phyloP scores from a whole-genome alignment of 192 early-diverging fungal species.

The Coemansia sp. region DNA sequence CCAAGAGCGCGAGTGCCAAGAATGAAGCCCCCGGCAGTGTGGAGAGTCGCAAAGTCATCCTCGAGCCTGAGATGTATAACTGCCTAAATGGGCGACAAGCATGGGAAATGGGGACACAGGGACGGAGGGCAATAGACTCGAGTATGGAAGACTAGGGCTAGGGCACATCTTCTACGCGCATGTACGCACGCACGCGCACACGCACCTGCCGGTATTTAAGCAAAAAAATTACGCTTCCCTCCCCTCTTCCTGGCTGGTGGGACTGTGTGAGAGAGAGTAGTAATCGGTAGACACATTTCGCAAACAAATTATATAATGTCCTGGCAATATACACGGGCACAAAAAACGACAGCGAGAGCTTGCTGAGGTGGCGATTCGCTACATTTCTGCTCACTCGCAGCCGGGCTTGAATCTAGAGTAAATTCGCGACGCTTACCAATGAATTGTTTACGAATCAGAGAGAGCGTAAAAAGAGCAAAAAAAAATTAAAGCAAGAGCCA shows the following conservation, averaged over 20 bases:
- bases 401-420: background rate
- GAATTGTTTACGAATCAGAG: slow-evolving; percentile 14
- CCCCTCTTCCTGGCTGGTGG: slow-evolving; percentile 2
- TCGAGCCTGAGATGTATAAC: background rate
- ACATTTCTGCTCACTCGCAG: background rate
- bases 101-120: slow-evolving; percentile 15
- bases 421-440: slow-evolving; percentile 10
- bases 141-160: slow-evolving; percentile 5
- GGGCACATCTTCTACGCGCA: background rate
- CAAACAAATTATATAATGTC: background rate
- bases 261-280: background rate
- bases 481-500: background rate
- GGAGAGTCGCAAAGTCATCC: background rate
- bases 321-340: background rate
- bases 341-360: background rate
- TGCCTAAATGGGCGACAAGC: slow-evolving; percentile 5
- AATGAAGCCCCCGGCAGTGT: slow-evolving; percentile 4
- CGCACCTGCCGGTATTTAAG: background rate
- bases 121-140: background rate
- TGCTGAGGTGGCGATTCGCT: background rate
- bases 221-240: background rate
- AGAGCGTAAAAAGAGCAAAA: slow-evolving; percentile 5
- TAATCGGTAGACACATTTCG: slow-evolving; percentile 4
- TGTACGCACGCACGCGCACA: background rate
- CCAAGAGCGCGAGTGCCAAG: background rate